Evolutionary conservation across 345 rosid genomes (phyloP), one percentile per base, ranked within the genome.

Genomic region (Brassica cretica): DNA sequence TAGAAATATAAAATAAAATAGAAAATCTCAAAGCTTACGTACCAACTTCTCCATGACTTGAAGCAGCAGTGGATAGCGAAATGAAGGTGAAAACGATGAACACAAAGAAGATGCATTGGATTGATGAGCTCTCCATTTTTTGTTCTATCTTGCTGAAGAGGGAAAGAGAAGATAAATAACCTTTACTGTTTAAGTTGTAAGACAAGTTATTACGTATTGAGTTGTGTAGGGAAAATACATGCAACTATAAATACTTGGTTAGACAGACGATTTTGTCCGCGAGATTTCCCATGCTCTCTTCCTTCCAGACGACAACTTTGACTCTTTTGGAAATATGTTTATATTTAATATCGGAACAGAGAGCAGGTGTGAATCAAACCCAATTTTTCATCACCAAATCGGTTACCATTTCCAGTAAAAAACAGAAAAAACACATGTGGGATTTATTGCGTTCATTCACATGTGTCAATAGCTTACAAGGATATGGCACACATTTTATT

Each of bases 31-130:
- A 35, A 67, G 14, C 19, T 24, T 21, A 53, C 65, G 46, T 72
- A 78, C 81, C 78, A 68, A 68, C 78, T 79, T 79, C 82, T 68
- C 82, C 72, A 5, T 79, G 62, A 55, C 75, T 68, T 37, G 82
- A 37, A 62, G 71, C 75, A 25, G 78, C 71, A 74, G 0, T 69
- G 0, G 75, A 63, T 55, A 62, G n/a, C 19, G 66, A 79, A 39
- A 69, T 37, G 16, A 69, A 19, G 21, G 41, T 51, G 67, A 66
- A 37, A 49, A 72, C 3, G 76, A 62, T 44, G 19, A 74, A 37
- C 64, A 60, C 10, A 39, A 70, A 64, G 68, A 79, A 69, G 9
- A 74, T 68, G 71, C 66, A 74, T 15, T 9, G 64, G 69, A 35
- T 37, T 33, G 70, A 11, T 69, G 66, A 39, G 39, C n/a, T 69